Base-by-base conservation (phyloP, 495 filamentous ascomycete species). In the Penicillium bovifimosum region DNA sequence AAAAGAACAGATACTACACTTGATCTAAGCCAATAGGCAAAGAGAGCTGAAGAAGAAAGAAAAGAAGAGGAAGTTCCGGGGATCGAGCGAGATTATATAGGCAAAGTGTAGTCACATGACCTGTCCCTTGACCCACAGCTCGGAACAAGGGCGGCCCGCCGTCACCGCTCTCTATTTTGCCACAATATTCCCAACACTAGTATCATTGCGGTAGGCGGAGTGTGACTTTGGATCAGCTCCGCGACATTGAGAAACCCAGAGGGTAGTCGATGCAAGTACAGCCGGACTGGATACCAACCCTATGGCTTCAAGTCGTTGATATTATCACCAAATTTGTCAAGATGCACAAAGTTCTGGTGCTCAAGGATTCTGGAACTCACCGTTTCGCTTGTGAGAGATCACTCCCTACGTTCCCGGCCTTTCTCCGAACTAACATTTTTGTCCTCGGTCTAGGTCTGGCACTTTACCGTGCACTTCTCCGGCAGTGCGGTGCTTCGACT, bases 1-100 rank as follows among this genome's bases (percentile, higher is more conserved):
- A 89, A 90, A 90, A 92, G 88, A 92, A 92, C 88, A 92, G 88
- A 91, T 93, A 91, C 87, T 90, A 91, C 87, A 91, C 87, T 90
- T 91, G 87, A 91, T 90, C 87, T 91, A 68, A 73, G 75, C 73
- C 67, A 73, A 70, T 66, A 66, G 72, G 66, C 69, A 76, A 76
- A 71, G 74, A 77, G 70, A 77, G 69, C 70, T 76, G 62, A 65
- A 69, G 54, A 70, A 71, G 61, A 67, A 67, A 72, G 66, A 62
- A 65, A 70, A 64, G 65, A 68, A 67, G 65, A 48, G 48, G 62
- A 66, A 62, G 28, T 36, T 9, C 47, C 31, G 35, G 47, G 60
- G 54, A 29, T 24, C 27, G 14, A 13, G 29, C 20, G 35, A 47
- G 58, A n/a, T 54, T 72, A 58, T 76, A 74, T 70, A 66, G 1